Evolutionary conservation across 1,284 basidiomycete species (phyloP).

Genomic region (Ceratobasidium sp.): DNA sequence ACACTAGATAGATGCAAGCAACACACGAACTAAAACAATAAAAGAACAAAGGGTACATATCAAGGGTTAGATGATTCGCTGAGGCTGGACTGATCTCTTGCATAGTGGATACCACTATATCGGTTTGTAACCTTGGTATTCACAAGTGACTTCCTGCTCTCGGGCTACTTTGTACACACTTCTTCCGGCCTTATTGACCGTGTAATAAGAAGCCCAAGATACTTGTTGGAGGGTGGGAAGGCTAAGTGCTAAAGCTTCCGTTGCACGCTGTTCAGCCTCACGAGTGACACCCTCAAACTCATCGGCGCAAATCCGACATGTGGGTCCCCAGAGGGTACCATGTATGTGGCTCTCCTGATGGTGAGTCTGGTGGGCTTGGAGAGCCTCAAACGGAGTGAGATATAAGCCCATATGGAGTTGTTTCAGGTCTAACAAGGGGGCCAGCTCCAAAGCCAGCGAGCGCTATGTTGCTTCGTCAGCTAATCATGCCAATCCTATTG

Average conservation of each 20-base stretch:
- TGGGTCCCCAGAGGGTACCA: conserved; percentile 5
- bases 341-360: conserved; percentile 12
- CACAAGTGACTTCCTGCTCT: background rate
- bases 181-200: conserved; percentile 30
- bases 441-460: conserved; percentile 25
- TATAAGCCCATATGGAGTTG: conserved; percentile 36
- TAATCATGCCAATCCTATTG: background rate
- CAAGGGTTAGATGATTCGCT: background rate
- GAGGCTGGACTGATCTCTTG: background rate
- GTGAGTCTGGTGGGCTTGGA: conserved; percentile 5
- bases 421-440: background rate
- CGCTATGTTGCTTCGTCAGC: conserved; percentile 8
- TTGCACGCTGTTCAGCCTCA: conserved; percentile 19
- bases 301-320: conserved; percentile 7
- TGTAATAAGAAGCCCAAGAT: conserved; percentile 32
- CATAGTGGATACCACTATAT: background rate
- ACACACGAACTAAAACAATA: no score
- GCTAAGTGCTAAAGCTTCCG: background rate
- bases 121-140: background rate
- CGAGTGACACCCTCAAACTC: conserved; percentile 10
- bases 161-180: conserved; percentile 2
- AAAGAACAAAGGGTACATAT: no score
- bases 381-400: conserved; percentile 23
- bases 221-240: conserved; percentile 7
- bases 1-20: no score